Evolutionary conservation across 768 basidiomycete species (phyloP).

Genomic region (Russula abietina): DNA sequence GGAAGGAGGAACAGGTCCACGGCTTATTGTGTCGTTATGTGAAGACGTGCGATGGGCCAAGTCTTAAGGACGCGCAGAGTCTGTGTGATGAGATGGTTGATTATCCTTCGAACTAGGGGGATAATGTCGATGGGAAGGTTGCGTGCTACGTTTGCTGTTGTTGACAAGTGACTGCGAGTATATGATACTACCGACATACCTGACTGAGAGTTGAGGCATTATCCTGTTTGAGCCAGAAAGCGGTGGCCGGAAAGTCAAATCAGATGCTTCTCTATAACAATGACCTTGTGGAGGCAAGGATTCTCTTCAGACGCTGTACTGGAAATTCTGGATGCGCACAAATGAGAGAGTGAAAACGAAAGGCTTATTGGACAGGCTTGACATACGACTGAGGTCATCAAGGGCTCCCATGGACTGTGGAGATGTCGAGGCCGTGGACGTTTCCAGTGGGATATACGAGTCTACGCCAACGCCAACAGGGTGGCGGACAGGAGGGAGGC

Average conservation of each 20-base stretch:
- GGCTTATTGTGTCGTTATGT: background rate
- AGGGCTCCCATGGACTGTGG: conserved; percentile 16
- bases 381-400: conserved; percentile 24
- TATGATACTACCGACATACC: conserved; percentile 1
- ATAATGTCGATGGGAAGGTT: conserved; percentile 15
- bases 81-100: conserved; percentile 7
- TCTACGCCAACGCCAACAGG: conserved; percentile 14
- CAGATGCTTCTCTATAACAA: conserved; percentile 20
- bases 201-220: conserved; percentile 7
- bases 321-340: conserved; percentile 12
- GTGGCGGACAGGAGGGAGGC: conserved; percentile 10
- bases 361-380: conserved; percentile 17
- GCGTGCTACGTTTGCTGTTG: conserved; percentile 4
- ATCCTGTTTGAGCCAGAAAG: conserved; percentile 10
- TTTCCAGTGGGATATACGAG: conserved; percentile 8
- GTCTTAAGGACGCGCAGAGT: background rate
- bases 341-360: conserved; percentile 10
- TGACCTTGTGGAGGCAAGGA: conserved; percentile 25
- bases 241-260: background rate
- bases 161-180: background rate
- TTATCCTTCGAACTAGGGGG: conserved; percentile 5
- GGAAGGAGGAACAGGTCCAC: background rate
- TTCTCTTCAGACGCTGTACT: conserved; percentile 21
- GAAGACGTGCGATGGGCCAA: conserved; percentile 1
- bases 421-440: conserved; percentile 18